phyloP scores from a whole-genome alignment of 1,284 basidiomycete genomes.

The Boletus coffeatus region DNA sequence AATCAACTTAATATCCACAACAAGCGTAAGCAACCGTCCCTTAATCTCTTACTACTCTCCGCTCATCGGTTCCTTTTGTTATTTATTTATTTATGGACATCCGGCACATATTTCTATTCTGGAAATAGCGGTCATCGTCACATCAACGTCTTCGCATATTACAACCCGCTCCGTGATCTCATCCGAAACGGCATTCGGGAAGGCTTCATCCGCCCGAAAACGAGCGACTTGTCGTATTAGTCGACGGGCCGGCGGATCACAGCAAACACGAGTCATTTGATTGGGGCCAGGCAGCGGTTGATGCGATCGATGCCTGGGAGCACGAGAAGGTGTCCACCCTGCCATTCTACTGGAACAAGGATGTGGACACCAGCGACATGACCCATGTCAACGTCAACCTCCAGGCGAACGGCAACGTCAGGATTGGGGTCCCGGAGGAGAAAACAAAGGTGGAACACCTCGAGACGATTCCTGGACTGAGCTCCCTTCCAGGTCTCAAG shows the following conservation, averaged over 20 bases:
- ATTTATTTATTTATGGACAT: not conserved
- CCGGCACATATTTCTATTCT: not conserved
- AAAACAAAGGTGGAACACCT: slow-evolving; percentile 20
- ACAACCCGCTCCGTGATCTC: slow-evolving; percentile 69
- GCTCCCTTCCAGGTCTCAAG: slow-evolving; percentile 24
- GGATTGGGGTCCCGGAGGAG: not conserved
- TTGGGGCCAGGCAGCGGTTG: slow-evolving; percentile 72
- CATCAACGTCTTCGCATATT: slow-evolving; percentile 84
- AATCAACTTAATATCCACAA: slow-evolving; percentile 85
- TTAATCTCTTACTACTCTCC: slow-evolving; percentile 1
- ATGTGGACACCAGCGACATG: slow-evolving; percentile 30
- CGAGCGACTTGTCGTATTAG: slow-evolving; percentile 57
- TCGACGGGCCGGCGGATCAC: slow-evolving; percentile 62
- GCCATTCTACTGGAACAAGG: slow-evolving; percentile 39
- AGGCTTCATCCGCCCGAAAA: slow-evolving; percentile 72
- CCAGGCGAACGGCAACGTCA: not conserved
- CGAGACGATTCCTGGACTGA: slow-evolving; percentile 23
- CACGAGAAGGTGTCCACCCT: slow-evolving; percentile 27
- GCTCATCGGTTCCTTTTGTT: not conserved
- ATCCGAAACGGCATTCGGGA: slow-evolving; percentile 61
- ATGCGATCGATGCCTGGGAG: slow-evolving; percentile 63
- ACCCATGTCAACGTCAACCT: slow-evolving; percentile 17
- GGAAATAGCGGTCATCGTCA: slow-evolving; percentile 62
- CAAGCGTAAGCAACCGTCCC: slow-evolving; percentile 53
- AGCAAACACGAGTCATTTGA: slow-evolving; percentile 57